Percentiles rank a stretch among this genome's conserved stretches.
Conservation (phyloP, 2,329 filamentous ascomycete genomes). For the Apiospora phragmitis region DNA sequence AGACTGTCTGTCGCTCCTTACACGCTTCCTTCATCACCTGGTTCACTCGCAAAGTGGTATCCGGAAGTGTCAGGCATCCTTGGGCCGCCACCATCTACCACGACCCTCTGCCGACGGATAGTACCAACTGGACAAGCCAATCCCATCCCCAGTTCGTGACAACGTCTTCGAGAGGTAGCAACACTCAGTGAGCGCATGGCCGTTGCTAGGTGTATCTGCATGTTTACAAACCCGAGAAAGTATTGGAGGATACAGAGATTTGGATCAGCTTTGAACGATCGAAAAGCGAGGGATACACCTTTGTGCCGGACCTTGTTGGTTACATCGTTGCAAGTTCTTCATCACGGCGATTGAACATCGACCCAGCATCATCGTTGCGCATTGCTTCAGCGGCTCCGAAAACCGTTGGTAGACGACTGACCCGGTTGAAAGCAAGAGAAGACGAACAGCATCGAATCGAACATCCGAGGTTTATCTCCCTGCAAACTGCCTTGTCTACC, state of each 20-base stretch:
- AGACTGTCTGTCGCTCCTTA: not conserved
- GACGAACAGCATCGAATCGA: not conserved
- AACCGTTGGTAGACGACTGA: not conserved
- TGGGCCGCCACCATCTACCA: not conserved
- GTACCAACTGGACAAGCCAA: not conserved
- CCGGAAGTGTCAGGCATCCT: not conserved
- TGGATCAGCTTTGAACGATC: not conserved
- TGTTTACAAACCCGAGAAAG: not conserved
- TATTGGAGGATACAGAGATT: not conserved
- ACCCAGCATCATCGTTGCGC: not conserved
- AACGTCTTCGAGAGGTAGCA: not conserved
- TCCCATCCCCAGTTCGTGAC: not conserved
- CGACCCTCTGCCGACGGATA: not conserved
- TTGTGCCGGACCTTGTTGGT: not conserved
- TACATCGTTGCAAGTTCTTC: not conserved
- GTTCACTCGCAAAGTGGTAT: not conserved
- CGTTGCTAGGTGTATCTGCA: not conserved
- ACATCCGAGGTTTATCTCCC: not conserved
- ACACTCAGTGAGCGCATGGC: not conserved
- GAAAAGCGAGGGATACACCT: not conserved
- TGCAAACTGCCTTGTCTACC: not conserved
- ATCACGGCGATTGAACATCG: not conserved
- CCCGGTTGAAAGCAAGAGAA: not conserved
- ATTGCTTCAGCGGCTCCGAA: not conserved
- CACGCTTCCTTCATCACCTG: not conserved